Evolutionary conservation across 116 monocot genomes (phyloP).

Genomic region (Posidonia oceanica): DNA sequence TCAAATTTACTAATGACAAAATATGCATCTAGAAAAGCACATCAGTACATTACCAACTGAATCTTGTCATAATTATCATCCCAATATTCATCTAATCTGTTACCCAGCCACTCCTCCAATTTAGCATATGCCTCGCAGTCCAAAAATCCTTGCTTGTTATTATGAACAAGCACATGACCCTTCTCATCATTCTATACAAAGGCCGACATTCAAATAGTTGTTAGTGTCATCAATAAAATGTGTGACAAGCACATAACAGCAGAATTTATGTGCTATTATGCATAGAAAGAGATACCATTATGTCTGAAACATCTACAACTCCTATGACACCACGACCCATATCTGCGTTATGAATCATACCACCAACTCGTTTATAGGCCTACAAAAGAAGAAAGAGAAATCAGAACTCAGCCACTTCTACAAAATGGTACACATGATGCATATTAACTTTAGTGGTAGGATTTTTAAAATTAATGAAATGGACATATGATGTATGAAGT

Average conservation of each 20-base stretch:
- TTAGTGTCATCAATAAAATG: background rate
- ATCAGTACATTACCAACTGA: slow-evolving; percentile 29
- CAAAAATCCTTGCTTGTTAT: slow-evolving; percentile 77
- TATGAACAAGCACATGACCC: slow-evolving; percentile 37
- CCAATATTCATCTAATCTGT: slow-evolving; percentile 47
- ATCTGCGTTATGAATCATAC: slow-evolving; percentile 54
- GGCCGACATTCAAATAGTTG: background rate
- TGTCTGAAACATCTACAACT: slow-evolving; percentile 49
- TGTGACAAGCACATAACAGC: no score
- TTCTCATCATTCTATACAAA: slow-evolving; percentile 32
- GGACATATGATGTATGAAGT: no score
- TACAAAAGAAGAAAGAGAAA: slow-evolving; percentile 11
- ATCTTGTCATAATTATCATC: slow-evolving; percentile 53
- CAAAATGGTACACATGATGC: no score
- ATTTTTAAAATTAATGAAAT: no score
- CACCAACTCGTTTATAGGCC: slow-evolving; percentile 82
- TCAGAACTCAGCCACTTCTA: background rate
- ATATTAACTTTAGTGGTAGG: no score
- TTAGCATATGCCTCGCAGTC: slow-evolving; percentile 68
- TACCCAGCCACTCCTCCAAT: slow-evolving; percentile 67
- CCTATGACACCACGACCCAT: slow-evolving; percentile 66
- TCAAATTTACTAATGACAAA: background rate
- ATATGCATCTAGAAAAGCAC: background rate
- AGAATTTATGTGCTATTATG: no score
- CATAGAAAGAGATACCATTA: slow-evolving; percentile 34